Base-by-base conservation (phyloP, 352 stramenopile genomes). In the Phytophthora crassamura region DNA sequence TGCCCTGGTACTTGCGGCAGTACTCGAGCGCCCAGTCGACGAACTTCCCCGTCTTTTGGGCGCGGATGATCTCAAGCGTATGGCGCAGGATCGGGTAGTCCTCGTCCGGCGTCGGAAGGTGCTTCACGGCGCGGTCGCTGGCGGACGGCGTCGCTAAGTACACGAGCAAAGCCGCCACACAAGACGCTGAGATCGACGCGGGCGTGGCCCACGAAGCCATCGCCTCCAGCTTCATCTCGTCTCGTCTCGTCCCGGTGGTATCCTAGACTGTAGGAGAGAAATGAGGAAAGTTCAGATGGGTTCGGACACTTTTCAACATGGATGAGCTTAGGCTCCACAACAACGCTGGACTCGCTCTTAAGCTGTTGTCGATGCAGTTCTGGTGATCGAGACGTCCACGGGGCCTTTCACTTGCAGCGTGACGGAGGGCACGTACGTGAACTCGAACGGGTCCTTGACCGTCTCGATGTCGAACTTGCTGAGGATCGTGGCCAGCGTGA, bases 11-110 rank as follows among this genome's bases (percentile, higher is more conserved):
- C 16, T 71, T 68, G 7, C 69, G 32, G 52, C 70, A 84, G 55
- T 90, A 76, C 12, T 89, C 55, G 5, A 79, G 50, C 38, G 81
- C 46, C 83, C 81, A 90, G 61, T 89, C 80, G 41, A 76, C 64
- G 41, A 89, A 62, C 16, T 73, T 70, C 6, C 59, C 69, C 20
- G 66, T 59, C 38, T 67, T 72, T 47, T 90, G 79, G 10, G 63
- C 67, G 30, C 69, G 49, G 5, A 76, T 47, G 43, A 88, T 56
- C 53, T 90, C 77, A 22, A 90, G 49, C 28, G 79, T 87, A 38
- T 89, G 84, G 35, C 75, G 69, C 1, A 90, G 43, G 11, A 88
- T 41, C 6, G 75, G 71, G 7, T 86, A 47, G 25, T 83, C 78
- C 18, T 53, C 72, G 6, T 60, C 43, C 0, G 76, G 74, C 8